A percentile compares a stretch with the other conserved stretches of the same genome.
Evolutionary conservation across 495 filamentous ascomycete species (phyloP).

Genomic region (Paragyromitra xinjiangensis): DNA sequence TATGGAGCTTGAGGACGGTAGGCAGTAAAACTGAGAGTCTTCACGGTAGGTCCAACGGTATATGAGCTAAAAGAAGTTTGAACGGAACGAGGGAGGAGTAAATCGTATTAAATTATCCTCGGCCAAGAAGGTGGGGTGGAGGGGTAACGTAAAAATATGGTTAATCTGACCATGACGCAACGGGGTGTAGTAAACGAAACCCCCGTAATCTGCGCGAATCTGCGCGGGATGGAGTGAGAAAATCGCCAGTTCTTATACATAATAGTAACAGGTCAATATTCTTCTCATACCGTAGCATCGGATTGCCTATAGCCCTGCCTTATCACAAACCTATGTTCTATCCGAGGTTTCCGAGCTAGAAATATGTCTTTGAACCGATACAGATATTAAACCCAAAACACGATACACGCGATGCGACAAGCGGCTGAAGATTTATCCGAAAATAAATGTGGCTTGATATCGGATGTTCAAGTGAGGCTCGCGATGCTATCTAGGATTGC

Average conservation of each 20-base stretch:
- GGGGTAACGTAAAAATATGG: slow-evolving; percentile 35
- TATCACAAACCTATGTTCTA: not conserved
- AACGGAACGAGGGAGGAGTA: slow-evolving; percentile 34
- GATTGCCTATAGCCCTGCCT: not conserved
- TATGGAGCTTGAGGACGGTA: not conserved
- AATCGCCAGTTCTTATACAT: slow-evolving; percentile 15
- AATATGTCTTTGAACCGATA: not conserved
- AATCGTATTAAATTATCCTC: slow-evolving; percentile 35
- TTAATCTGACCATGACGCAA: slow-evolving; percentile 45
- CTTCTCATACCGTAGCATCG: not conserved
- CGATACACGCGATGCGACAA: not conserved
- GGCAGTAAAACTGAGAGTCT: slow-evolving; percentile 2
- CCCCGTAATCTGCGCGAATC: slow-evolving; percentile 34
- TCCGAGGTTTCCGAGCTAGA: not conserved
- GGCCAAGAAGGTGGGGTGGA: slow-evolving; percentile 50
- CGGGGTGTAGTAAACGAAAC: slow-evolving; percentile 40
- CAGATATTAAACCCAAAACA: not conserved
- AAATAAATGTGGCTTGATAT: not conserved
- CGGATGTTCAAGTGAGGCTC: not conserved
- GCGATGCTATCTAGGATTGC: not conserved
- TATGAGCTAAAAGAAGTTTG: not conserved
- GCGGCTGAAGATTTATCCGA: slow-evolving; percentile 8
- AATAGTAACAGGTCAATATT: slow-evolving; percentile 5
- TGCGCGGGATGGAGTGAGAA: slow-evolving; percentile 22
- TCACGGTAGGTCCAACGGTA: slow-evolving; percentile 11